Conservation (phyloP, 2,329 filamentous ascomycete genomes). For the Cladophialophora yegresii region DNA sequence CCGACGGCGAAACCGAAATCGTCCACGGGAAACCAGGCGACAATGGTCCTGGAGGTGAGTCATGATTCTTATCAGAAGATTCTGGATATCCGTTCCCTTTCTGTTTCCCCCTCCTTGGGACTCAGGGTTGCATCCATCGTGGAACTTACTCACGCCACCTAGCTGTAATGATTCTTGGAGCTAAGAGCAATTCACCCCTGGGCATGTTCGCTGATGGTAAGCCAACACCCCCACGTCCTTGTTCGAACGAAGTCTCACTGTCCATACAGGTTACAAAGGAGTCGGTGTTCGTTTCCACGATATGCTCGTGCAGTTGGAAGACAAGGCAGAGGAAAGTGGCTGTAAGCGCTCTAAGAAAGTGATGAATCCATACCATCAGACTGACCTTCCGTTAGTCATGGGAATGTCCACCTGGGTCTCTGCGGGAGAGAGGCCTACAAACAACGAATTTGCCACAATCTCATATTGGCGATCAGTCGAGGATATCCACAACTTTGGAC, state of each 20-base stretch:
- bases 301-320: constrained; percentile 39
- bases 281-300: constrained; percentile 40
- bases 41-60: constrained; percentile 36
- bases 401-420: constrained; percentile 48
- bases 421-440: constrained; percentile 43
- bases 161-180: constrained; percentile 45
- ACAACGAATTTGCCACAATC: constrained; percentile 47
- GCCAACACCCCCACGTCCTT: not conserved
- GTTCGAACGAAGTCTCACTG: not conserved
- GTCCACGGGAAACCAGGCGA: constrained; percentile 35
- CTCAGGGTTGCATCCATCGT: not conserved
- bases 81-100: not conserved
- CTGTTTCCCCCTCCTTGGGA: not conserved
- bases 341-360: constrained; percentile 27
- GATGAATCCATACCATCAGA: not conserved
- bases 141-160: not conserved
- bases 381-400: constrained; percentile 40
- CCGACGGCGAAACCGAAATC: constrained; percentile 41
- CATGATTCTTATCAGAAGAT: not conserved
- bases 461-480: constrained; percentile 57
- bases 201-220: constrained; percentile 45
- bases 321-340: constrained; percentile 50
- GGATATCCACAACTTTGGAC: constrained; percentile 56
- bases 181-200: constrained; percentile 43
- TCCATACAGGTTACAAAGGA: constrained; percentile 18